Evolutionary conservation across 2,329 filamentous ascomycete species (phyloP).

Genomic region (Ilyonectria mors-panacis): DNA sequence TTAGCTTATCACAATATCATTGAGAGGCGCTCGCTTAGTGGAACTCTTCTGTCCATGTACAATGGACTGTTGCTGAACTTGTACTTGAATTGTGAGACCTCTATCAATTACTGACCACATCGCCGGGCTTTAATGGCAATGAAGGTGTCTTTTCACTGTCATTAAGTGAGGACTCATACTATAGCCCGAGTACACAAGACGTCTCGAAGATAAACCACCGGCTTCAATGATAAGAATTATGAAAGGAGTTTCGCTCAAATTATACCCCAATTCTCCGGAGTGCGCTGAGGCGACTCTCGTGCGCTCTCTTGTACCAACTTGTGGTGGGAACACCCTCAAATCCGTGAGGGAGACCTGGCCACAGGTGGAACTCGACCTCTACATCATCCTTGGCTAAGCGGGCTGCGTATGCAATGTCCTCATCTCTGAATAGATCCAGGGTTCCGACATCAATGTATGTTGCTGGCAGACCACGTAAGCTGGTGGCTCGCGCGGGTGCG

Average conservation of each 20-base stretch:
- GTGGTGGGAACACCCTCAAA: not conserved
- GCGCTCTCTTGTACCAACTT: not conserved
- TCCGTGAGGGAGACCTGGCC: constrained; percentile 7
- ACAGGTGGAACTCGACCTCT: constrained; percentile 15
- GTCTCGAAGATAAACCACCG: not conserved
- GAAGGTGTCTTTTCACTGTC: not conserved
- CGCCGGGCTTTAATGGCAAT: too few species aligned
- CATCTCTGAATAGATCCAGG: constrained; percentile 13
- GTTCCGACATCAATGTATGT: constrained; percentile 10
- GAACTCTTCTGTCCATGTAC: too few species aligned
- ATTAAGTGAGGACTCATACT: not conserved
- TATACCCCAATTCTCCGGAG: not conserved
- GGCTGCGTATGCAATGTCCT: not conserved
- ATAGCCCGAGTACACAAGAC: not conserved
- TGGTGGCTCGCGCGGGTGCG: constrained; percentile 10
- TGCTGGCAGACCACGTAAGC: not conserved
- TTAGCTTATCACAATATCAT: too few species aligned
- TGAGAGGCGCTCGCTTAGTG: too few species aligned
- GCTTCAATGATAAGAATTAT: not conserved
- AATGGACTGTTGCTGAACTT: too few species aligned
- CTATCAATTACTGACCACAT: too few species aligned
- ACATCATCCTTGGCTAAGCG: not conserved
- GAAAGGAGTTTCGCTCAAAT: not conserved
- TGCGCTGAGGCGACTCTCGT: not conserved
- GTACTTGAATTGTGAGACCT: too few species aligned